Base-by-base conservation (phyloP, 768 basidiomycete species). In the Hericium rajendrae region DNA sequence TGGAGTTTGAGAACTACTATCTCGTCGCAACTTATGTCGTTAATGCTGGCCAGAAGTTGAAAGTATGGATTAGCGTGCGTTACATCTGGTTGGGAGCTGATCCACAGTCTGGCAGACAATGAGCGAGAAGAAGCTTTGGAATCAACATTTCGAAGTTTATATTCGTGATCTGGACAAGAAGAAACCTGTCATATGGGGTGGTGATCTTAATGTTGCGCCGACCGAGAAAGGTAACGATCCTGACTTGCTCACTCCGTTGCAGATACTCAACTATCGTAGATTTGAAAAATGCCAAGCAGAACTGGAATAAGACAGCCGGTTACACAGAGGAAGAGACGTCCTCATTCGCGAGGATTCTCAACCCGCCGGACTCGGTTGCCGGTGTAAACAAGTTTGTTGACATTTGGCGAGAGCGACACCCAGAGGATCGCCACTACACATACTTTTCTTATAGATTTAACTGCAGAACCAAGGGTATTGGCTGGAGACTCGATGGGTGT, bases 401-500 rank as follows among this genome's bases (percentile, higher is more conserved):
- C 62, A 72, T 91, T 40, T 94, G 92, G 92, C 77, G 92, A 51
- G 71, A 79, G 28, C 72, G 76, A 9, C 83, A 94, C 65, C 88
- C 86, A 6, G 72, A 76, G 15, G 70, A 78, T n/a, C 74, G 71
- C n/a, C 84, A 88, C 62, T 94, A 88, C 69, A 88, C 88, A 0
- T 94, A 92, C 67, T 93, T 86, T 60, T 86, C 86, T 3, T 92
- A 89, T 66, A 80, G 88, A 26, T 91, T 91, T 71, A 83, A 89
- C 60, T 88, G 87, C 67, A 75, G 92, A 26, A 68, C 66, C 55
- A 94, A 92, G 65, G 87, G 90, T 3, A 78, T 91, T 49, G 91
- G 91, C 2, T 94, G 92, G 92, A 77, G 92, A 62, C 71, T 94
- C 26, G 92, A 94, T 67, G 85, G 85, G 76, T 91, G 90, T 91